Evolutionary conservation across 306 rosid species (phyloP), one percentile per base, ranked within the genome.

Genomic region (Medicago arabica): DNA sequence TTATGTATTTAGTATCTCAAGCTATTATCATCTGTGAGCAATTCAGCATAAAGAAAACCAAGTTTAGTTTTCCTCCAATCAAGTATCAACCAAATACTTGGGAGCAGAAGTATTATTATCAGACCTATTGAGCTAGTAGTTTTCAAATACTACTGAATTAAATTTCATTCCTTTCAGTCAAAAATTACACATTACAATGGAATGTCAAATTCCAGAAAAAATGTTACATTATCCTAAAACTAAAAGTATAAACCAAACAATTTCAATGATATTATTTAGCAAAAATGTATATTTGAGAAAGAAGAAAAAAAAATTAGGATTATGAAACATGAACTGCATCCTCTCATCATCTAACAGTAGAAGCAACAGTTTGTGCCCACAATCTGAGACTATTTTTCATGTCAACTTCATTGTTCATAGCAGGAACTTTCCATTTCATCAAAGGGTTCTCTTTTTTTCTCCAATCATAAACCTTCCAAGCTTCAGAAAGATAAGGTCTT

Each of bases 361-460:
- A 91, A 81, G 97, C 98, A 84, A 94, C 97, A 0, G 85, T 84
- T 0, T 90, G 97, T 77, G 98, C 98, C 98, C 98, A 94, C 86
- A 76, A 84, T 78, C 75, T 86, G 59, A 94, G 93, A 74, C 61
- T 87, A 62, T 92, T 84, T 67, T 94, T 94, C 83, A 94, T 85
- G 68, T 86, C 91, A 64, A 50, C 68, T 78, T 92, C 95, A 77
- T 80, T 90, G 43, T 78, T 83, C 21, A 63, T 14, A 55, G 90
- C 49, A 67, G 97, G 96, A 63, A 90, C 61, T 51, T 80, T 87
- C 95, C 97, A 91, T 34, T 92, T 88, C 87, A 76, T 67, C 82
- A 90, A 74, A n/a, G 89, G 86, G 12, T 84, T 79, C 71, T 80
- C 85, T 62, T 51, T 81, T 73, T 60, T 59, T 64, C 82, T 91